These are phyloP conservation scores for Aspergillus phoenicis DNA, from an alignment of 2,329 filamentous ascomycete species.

Conservation along the genomic window DNA sequence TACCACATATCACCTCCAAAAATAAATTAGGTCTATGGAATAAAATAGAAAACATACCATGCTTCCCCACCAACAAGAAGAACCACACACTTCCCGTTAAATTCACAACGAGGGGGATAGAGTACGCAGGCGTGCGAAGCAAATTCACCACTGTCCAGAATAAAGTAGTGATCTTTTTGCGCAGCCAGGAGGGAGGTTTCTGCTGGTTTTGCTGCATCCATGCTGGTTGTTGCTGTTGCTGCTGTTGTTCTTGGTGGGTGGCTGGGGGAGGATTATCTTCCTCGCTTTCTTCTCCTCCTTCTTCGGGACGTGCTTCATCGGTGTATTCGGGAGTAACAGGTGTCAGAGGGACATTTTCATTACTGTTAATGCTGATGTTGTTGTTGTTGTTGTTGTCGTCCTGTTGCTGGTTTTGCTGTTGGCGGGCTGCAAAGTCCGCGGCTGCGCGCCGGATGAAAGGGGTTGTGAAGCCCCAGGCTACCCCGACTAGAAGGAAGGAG, in stretches of 20 bases:
- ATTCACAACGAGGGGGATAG: slow-evolving; percentile 81
- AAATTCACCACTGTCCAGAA: slow-evolving; percentile 78
- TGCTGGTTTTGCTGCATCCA: slow-evolving; percentile 22
- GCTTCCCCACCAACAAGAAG: slow-evolving; percentile 88
- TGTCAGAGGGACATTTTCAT: not conserved
- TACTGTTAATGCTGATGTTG: not conserved
- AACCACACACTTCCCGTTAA: slow-evolving; percentile 96
- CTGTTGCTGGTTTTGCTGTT: slow-evolving; percentile 28
- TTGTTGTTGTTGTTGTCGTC: not conserved
- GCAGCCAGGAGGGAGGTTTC: slow-evolving; percentile 56
- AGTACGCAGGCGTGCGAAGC: slow-evolving; percentile 78
- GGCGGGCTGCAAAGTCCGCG: slow-evolving; percentile 67
- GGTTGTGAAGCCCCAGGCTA: slow-evolving; percentile 91
- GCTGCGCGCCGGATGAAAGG: slow-evolving; percentile 89
- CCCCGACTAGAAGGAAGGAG: slow-evolving; percentile 85
- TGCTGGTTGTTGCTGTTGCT: slow-evolving; percentile 14
- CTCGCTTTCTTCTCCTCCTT: slow-evolving; percentile 1
- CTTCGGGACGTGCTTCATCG: slow-evolving; percentile 10
- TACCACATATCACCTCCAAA: not conserved
- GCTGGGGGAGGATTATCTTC: slow-evolving; percentile 14
- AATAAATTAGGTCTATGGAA: not conserved
- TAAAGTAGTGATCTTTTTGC: slow-evolving; percentile 63
- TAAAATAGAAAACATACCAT: slow-evolving; percentile 62
- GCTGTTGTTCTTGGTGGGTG: not conserved
- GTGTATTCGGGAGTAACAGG: not conserved